phyloP scores from a whole-genome alignment of 2,329 filamentous ascomycete species.

The Hirsutella minnesotensis region DNA sequence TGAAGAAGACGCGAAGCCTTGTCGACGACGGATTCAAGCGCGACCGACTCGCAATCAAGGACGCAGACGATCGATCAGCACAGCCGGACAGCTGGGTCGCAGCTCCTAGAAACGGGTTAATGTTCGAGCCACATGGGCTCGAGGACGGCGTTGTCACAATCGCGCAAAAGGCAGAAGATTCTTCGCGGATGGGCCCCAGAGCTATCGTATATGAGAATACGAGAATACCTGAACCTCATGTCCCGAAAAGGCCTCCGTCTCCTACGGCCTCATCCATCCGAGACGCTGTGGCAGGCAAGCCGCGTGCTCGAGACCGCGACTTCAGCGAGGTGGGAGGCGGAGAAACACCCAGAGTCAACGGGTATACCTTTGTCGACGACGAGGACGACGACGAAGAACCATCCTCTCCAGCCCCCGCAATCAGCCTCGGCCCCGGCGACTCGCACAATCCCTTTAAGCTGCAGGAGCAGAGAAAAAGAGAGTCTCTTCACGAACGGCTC shows the following conservation, averaged over 20 bases:
- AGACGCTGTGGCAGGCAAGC: slow-evolving; percentile 69
- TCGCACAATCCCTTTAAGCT: slow-evolving; percentile 73
- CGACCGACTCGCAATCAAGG: slow-evolving; percentile 51
- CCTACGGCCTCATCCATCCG: slow-evolving; percentile 76
- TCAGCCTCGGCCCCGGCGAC: slow-evolving; percentile 48
- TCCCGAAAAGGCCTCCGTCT: slow-evolving; percentile 46
- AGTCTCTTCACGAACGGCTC: slow-evolving; percentile 74
- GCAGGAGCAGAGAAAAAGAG: slow-evolving; percentile 60
- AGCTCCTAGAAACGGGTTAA: slow-evolving; percentile 67
- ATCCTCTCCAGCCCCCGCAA: slow-evolving; percentile 20
- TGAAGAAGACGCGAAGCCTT: slow-evolving; percentile 33
- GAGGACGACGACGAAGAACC: slow-evolving; percentile 34
- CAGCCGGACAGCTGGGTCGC: slow-evolving; percentile 66
- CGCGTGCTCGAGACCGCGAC: slow-evolving; percentile 50
- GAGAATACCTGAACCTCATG: slow-evolving; percentile 47
- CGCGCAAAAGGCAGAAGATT: slow-evolving; percentile 54
- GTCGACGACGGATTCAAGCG: slow-evolving; percentile 45
- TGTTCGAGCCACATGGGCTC: slow-evolving; percentile 66
- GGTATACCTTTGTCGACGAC: slow-evolving; percentile 87
- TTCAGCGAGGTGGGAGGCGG: slow-evolving; percentile 42
- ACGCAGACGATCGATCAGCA: slow-evolving; percentile 61
- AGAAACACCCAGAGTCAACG: slow-evolving; percentile 84
- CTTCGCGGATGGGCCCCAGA: slow-evolving; percentile 65
- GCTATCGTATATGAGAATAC: slow-evolving; percentile 76
- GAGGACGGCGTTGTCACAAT: slow-evolving; percentile 50